Percentiles rank a stretch among this genome's conserved stretches.
Evolutionary conservation across 78 protist genomes (phyloP).

Genomic region (Mantamonas sphyraenae): DNA sequence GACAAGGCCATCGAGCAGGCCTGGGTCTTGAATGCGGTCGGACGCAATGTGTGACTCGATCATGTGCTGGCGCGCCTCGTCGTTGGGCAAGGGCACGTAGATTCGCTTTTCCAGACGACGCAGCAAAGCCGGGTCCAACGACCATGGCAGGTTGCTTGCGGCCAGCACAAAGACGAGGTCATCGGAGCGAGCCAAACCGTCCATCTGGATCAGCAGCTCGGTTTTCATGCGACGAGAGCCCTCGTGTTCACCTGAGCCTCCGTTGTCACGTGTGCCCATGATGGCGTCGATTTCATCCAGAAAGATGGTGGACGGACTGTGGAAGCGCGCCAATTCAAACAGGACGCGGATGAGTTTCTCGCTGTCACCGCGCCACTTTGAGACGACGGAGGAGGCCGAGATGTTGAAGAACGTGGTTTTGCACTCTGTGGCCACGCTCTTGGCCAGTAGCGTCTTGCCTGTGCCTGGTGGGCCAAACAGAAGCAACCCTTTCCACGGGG

Average conservation of each 20-base stretch:
- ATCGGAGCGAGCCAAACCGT: background rate
- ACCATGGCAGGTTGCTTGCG: slow-evolving; percentile 53
- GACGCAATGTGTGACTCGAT: no score
- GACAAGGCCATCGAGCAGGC: no score
- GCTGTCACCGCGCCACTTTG: slow-evolving; percentile 76
- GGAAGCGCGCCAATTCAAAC: slow-evolving; percentile 53
- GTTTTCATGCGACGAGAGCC: slow-evolving; percentile 70
- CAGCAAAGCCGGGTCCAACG: slow-evolving; percentile 45
- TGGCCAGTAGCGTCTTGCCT: slow-evolving; percentile 46
- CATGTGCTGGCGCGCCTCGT: no score
- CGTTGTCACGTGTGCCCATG: slow-evolving; percentile 25
- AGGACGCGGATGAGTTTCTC: slow-evolving; percentile 73
- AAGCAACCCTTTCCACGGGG: slow-evolving; percentile 24
- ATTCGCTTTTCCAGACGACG: slow-evolving; percentile 45
- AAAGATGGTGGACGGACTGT: slow-evolving; percentile 70
- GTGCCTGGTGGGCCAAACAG: slow-evolving; percentile 78
- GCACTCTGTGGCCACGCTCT: slow-evolving; percentile 92
- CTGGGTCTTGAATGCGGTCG: no score
- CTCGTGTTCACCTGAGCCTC: slow-evolving; percentile 60
- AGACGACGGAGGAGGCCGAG: slow-evolving; percentile 76
- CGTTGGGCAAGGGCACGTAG: no score
- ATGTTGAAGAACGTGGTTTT: slow-evolving; percentile 87
- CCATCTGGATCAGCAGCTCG: slow-evolving; percentile 69
- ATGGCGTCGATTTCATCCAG: slow-evolving; percentile 79
- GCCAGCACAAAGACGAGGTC: slow-evolving; percentile 43